Conservation (phyloP, 2,329 filamentous ascomycete genomes). For the Aspergillus ochraceus region DNA sequence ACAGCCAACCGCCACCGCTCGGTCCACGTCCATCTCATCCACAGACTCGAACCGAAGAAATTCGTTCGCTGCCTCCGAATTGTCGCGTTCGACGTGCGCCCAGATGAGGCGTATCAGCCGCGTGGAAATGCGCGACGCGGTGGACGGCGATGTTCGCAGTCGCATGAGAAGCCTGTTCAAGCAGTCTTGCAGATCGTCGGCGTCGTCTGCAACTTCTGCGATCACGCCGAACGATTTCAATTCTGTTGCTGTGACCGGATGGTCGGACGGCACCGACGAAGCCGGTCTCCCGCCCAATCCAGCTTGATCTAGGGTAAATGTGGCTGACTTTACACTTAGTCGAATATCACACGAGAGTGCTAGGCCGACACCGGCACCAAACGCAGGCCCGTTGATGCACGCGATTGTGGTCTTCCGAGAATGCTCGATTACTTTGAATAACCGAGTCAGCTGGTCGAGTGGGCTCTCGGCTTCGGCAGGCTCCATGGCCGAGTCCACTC, state of each 20-base stretch:
- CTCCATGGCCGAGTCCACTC: neutral
- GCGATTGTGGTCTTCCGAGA: constrained; percentile 3
- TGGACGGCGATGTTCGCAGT: neutral
- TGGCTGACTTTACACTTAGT: neutral
- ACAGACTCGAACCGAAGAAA: too few species aligned
- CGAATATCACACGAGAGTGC: constrained; percentile 2
- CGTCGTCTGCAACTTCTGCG: constrained; percentile 1
- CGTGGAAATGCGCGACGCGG: neutral
- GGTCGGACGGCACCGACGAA: neutral
- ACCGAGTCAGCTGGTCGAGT: neutral
- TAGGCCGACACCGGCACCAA: constrained; percentile 5
- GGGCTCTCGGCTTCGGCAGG: neutral
- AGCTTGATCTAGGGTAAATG: neutral
- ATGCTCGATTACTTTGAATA: neutral
- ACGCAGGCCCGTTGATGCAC: constrained; percentile 4
- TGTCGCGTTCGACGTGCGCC: neutral
- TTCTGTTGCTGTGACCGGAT: neutral
- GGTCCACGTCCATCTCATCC: too few species aligned
- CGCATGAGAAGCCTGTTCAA: constrained; percentile 1
- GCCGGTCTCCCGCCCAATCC: neutral
- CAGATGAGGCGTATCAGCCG: neutral
- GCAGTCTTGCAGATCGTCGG: neutral
- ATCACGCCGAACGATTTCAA: constrained; percentile 3
- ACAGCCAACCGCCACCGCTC: neutral
- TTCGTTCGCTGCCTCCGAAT: neutral